Base-by-base conservation (phyloP, 2,329 filamentous ascomycete genomes). In the Ophioceras dolichostomum region DNA sequence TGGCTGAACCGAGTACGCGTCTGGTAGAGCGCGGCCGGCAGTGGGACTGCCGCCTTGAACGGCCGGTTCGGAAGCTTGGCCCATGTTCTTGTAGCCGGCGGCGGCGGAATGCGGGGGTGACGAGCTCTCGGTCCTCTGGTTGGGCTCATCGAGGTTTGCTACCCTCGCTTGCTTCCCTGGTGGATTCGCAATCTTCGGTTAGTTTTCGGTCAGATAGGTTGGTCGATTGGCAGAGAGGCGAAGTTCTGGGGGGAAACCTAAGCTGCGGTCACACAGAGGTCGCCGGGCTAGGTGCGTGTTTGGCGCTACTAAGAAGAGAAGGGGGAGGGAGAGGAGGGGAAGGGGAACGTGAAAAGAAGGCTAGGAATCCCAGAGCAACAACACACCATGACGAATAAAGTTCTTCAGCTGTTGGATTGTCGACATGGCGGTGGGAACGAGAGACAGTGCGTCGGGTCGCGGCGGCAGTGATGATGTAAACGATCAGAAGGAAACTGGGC, bases 351-450 rank as follows among this genome's bases (percentile, higher is more conserved):
- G n/a, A n/a, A n/a, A n/a, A n/a, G n/a, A n/a, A n/a, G n/a, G n/a
- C n/a, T n/a, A n/a, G n/a, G n/a, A n/a, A n/a, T n/a, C n/a, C n/a
- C n/a, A 30, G 28, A 37, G 30, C 36, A 20, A 28, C 16, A 31
- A 35, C 66, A 39, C 64, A 78, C 74, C 89, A 69, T 95, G 89
- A 48, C 89, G 84, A 63, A 96, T 91, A 63, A 96, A 93, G 63
- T 95, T 95, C 65, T 96, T 95, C 52, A 95, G 76, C 57, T 91
- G 91, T 67, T 95, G 89, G 65, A 95, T 94, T 47, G 74, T 76
- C 52, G 73, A 77, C 73, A 78, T 77, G 31, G 48, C 57, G 46
- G 18, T 17, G 18, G 13, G 5, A 19, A 18, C 18, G 12, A 19
- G 4, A 20, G 17, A 33, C 12, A 18, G 19, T 16, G 30, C 12